Evolutionary conservation across 164 flowering plant species (phyloP).

Genomic region (Berberis thunbergii): DNA sequence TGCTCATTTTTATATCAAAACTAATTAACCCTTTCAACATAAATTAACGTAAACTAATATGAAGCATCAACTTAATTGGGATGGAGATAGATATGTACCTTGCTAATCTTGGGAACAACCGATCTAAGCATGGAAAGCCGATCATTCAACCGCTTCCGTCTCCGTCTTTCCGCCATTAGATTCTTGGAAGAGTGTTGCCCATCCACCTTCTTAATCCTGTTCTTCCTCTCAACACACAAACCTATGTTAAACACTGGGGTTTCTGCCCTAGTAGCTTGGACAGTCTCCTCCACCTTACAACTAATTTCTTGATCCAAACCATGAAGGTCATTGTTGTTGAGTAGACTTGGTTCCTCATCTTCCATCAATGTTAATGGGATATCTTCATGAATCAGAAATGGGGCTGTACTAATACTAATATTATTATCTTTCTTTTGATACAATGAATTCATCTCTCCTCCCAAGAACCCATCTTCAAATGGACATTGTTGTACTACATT

Average conservation of each 20-base stretch:
- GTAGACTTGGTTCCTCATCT: background rate
- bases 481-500: conserved; percentile 18
- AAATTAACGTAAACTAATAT: background rate
- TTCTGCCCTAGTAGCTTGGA: conserved; percentile 17
- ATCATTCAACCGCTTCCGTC: conserved; percentile 83
- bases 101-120: conserved; percentile 94
- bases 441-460: conserved; percentile 26
- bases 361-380: conserved; percentile 11
- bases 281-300: conserved; percentile 32
- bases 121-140: conserved; percentile 94
- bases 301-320: conserved; percentile 10
- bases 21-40: background rate
- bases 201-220: conserved; percentile 39
- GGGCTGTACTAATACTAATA: background rate
- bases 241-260: conserved; percentile 22
- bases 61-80: background rate
- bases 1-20: conserved; percentile 9
- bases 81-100: conserved; percentile 30
- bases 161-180: conserved; percentile 89
- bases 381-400: conserved; percentile 32
- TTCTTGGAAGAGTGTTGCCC: conserved; percentile 82
- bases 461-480: conserved; percentile 24
- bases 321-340: conserved; percentile 12
- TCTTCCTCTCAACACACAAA: conserved; percentile 28
- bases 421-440: conserved; percentile 14